Base-by-base conservation (phyloP, 345 rosid genomes). In the Citrus cavaleriei region DNA sequence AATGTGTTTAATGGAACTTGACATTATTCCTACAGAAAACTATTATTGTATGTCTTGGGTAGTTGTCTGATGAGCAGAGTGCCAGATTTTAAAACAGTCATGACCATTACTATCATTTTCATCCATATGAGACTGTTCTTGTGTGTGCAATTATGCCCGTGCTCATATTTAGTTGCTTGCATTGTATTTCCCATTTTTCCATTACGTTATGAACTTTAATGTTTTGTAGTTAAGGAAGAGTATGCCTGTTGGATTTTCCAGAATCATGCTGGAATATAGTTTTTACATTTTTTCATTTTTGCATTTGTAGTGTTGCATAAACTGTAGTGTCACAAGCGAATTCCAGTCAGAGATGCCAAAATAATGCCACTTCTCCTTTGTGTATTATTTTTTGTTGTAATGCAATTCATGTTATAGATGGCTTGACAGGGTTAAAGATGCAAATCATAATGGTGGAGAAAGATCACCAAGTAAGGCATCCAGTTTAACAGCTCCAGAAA, bases 391-490 rank as follows among this genome's bases (percentile, higher is more conserved):
- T 75, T 54, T 57, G n/a, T 34, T 73, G 40, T 62, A 70, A 62
- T 30, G 62, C 40, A 78, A 49, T 63, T 69, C 37, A 58, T 70
- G 75, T 72, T 67, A 32, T 79, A 60, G 55, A 76, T 73, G 81
- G 34, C 74, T 60, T 58, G 72, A 62, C 81, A 86, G 90, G 83
- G 59, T 58, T 73, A 83, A 83, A 77, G 83, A 66, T 68, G 57
- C 68, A 46, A 78, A 78, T 69, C 85, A 82, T 32, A 82, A 80
- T 76, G 62, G 59, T 79, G 88, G 78, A 71, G 88, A 85, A 79
- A 62, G 74, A 78, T 74, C 83, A 81, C 83, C 58, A 74, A 61
- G 68, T 37, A 79, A 80, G 57, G 86, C 75, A 81, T 80, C 81
- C 68, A 63, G 57, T 27, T 54, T 66, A 72, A 77, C n/a, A 37